Base-by-base conservation (phyloP, 2,329 filamentous ascomycete species). In the Helicocarpus griseus region DNA sequence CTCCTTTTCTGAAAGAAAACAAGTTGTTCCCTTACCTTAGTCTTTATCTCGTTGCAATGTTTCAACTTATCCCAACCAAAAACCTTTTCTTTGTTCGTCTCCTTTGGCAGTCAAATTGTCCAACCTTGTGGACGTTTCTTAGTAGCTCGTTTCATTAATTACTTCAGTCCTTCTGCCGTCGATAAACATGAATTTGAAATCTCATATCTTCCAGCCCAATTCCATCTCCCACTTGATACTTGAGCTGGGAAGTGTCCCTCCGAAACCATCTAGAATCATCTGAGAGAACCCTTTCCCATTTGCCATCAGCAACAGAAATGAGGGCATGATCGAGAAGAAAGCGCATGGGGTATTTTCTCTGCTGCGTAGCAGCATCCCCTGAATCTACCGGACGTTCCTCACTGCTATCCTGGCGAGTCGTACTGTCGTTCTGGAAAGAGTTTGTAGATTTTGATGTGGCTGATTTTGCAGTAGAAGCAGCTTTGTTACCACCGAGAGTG, bases 141-240 rank as follows among this genome's bases (percentile, higher is more conserved):
- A n/a, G n/a, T n/a, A n/a, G 21, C 29, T n/a, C 3, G 8, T 4
- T n/a, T 29, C 9, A 5, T 39, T 46, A 21, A 28, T 21, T 44
- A 22, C n/a, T 14, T 50, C 46, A 36, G 21, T 21, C 2, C 22
- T 24, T 35, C 40, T 72, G 46, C 55, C 72, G 69, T 51, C 71
- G 68, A 63, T 95, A 97, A 14, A 96, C 65, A 72, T 96, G 89
- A 60, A 95, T 76, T 69, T 97, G 91, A 68, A 91, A 95, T 44
- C 90, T 82, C 90, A 96, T 95, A 65, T 96, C 88, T 72, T 97
- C 91, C 63, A 97, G 70, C 48, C 82, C 78, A 55, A 95, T 89
- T 2, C 89, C 87, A 67, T 96, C 96, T 26, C 83, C 78, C 60
- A 96, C 89, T 6, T 89, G 86, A 70, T 96, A 97, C 38, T 76